Evolutionary conservation across 768 basidiomycete genomes (phyloP).

Genomic region (Leccinum arenicola): DNA sequence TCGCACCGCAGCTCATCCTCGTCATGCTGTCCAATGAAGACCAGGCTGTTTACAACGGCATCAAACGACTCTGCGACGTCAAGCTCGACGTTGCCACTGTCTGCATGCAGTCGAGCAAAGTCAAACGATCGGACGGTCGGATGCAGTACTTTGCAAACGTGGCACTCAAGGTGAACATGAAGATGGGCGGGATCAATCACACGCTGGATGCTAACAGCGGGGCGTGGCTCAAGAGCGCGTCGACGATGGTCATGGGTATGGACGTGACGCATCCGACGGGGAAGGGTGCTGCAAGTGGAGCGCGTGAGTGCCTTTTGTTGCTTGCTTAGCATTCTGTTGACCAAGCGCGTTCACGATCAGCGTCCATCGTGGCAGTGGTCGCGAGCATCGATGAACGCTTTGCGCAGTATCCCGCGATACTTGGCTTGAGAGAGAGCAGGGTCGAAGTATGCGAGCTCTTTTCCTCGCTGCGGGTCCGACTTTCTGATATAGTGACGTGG

Average conservation of each 20-base stretch:
- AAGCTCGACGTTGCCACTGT: conserved; percentile 55
- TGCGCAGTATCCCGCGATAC: conserved; percentile 47
- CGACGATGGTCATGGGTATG: conserved; percentile 57
- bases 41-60: conserved; percentile 45
- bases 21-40: conserved; percentile 49
- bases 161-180: conserved; percentile 55
- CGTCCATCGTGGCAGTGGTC: conserved; percentile 54
- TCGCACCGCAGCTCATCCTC: conserved; percentile 31
- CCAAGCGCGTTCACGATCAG: conserved; percentile 6
- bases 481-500: conserved; percentile 1
- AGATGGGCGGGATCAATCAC: conserved; percentile 54
- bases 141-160: conserved; percentile 53
- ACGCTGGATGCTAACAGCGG: conserved; percentile 38
- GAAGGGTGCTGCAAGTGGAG: conserved; percentile 53
- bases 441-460: conserved; percentile 52
- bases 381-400: conserved; percentile 45
- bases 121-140: conserved; percentile 49
- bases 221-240: conserved; percentile 37
- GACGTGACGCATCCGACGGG: conserved; percentile 72
- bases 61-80: conserved; percentile 50
- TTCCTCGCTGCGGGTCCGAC: background rate
- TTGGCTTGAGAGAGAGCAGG: conserved; percentile 50
- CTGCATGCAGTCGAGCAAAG: conserved; percentile 68
- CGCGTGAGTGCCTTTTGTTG: conserved; percentile 26
- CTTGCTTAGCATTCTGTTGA: background rate